phyloP scores from a whole-genome alignment of 345 rosid species.

The Salix koriyanagi region DNA sequence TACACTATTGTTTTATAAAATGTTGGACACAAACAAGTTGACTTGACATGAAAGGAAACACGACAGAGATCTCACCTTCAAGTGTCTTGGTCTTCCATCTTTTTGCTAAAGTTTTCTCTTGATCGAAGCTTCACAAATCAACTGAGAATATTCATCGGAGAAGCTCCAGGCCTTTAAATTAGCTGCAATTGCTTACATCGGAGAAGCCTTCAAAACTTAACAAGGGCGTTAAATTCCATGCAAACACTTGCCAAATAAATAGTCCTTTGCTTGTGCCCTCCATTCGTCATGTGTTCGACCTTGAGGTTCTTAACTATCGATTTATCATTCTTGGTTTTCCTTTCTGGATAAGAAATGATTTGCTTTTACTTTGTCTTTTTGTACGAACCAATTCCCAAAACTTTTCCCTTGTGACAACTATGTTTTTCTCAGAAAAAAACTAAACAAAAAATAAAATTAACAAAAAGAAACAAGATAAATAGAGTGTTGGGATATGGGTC shows the following conservation, averaged over 20 bases:
- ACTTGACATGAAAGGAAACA: not conserved
- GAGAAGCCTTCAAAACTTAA: not conserved
- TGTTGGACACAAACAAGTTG: no score
- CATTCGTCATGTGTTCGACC: constrained; percentile 36
- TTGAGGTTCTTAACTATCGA: not conserved
- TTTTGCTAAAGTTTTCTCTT: not conserved
- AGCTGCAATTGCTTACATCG: not conserved
- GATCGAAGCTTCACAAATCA: not conserved
- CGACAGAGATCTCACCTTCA: not conserved
- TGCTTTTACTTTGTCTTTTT: not conserved
- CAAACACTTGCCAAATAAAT: constrained; percentile 29
- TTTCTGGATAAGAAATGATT: not conserved
- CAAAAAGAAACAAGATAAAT: not conserved
- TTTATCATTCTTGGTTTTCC: not conserved
- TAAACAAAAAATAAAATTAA: not conserved
- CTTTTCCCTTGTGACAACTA: not conserved
- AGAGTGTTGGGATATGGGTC: not conserved
- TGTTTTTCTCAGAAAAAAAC: not conserved
- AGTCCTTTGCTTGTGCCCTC: constrained; percentile 33
- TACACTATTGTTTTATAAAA: no score
- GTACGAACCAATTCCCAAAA: not conserved
- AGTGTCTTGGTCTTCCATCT: not conserved
- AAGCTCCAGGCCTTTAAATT: not conserved
- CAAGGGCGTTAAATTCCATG: constrained; percentile 33
- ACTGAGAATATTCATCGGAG: not conserved